phyloP scores from a whole-genome alignment of 163 green algal genomes.

The Scenedesmus sp. region DNA sequence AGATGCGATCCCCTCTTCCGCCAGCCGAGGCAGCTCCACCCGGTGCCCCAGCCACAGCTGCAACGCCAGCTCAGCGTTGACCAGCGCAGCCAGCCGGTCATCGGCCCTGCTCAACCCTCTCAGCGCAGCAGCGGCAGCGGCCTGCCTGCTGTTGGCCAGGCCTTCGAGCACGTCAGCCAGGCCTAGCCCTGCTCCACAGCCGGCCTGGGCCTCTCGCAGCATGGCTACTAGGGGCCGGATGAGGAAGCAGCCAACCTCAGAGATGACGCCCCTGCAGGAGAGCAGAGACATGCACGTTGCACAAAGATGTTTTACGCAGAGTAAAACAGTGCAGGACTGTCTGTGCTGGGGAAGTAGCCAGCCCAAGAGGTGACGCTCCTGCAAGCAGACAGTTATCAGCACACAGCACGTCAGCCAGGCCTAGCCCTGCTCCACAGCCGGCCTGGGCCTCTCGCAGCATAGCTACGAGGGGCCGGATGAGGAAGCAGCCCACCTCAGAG shows the following conservation, averaged over 20 bases:
- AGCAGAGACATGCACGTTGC: background rate
- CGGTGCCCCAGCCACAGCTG: constrained; percentile 45
- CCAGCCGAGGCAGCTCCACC: constrained; percentile 23
- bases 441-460: too few relatives aligned
- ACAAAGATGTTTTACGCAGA: background rate
- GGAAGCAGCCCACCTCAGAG: too few relatives aligned
- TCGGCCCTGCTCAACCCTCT: background rate
- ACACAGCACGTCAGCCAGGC: too few relatives aligned
- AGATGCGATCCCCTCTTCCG: background rate
- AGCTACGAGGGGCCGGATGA: too few relatives aligned
- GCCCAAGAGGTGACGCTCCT: too few relatives aligned
- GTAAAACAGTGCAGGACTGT: background rate
- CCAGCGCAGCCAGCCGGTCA: background rate
- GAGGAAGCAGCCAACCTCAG: constrained; percentile 2
- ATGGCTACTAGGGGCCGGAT: constrained; percentile 30
- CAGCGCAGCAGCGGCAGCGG: constrained; percentile 49
- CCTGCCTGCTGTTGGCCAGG: constrained; percentile 27
- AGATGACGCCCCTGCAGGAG: constrained; percentile 5
- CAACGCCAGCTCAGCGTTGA: constrained; percentile 36
- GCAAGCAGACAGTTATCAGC: too few relatives aligned
- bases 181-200: constrained; percentile 1
- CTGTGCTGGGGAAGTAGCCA: too few relatives aligned
- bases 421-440: too few relatives aligned
- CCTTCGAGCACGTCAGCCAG: constrained; percentile 14
- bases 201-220: constrained; percentile 29